Base-by-base conservation (phyloP, 345 rosid genomes). In the Streptanthus diversifolius region DNA sequence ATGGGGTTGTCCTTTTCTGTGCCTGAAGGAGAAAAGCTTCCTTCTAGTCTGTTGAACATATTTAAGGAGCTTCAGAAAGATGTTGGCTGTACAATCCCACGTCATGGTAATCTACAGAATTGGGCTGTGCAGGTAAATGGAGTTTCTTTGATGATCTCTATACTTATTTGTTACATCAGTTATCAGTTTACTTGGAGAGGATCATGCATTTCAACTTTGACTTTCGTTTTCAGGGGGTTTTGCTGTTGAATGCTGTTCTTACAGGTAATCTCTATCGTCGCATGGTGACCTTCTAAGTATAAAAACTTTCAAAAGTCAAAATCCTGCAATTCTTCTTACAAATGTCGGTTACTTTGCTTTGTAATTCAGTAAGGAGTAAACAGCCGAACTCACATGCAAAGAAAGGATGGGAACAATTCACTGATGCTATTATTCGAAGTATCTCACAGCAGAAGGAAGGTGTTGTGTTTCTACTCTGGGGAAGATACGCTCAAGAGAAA, bases 321-420 rank as follows among this genome's bases (percentile, higher is more conserved):
- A 3, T 33, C 7, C 19, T 45, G 53, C 22, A 8, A 5, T 40
- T 48, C 10, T 65, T 57, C 40, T 66, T 6, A 55, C 57, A 15
- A n/a, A 22, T 55, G 54, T 19, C 12, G 15, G 4, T 71, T 22
- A 45, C 4, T 47, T 53, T 61, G 12, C 41, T 65, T 69, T 74
- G 7, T 32, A 41, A 39, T 81, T 64, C 82, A 95, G 99, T 95
- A 43, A 85, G 90, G 82, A 80, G 82, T 63, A 88, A 86, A 56
- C 95, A 95, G 81, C 95, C 97, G 17, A 90, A 90, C 64, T 95
- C 99, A 68, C 99, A 95, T 79, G 91, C 96, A 32, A 91, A 86
- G 84, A 89, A 90, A 86, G 99, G 99, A 75, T 95, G 99, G 99
- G 99, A 95, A 67, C 95, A 85, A 48, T 95, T 91, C 64, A 95